Evolutionary conservation across 805 yeast genomes (phyloP), one percentile per base, ranked within the genome.

Genomic region (Teunomyces tritomae): DNA sequence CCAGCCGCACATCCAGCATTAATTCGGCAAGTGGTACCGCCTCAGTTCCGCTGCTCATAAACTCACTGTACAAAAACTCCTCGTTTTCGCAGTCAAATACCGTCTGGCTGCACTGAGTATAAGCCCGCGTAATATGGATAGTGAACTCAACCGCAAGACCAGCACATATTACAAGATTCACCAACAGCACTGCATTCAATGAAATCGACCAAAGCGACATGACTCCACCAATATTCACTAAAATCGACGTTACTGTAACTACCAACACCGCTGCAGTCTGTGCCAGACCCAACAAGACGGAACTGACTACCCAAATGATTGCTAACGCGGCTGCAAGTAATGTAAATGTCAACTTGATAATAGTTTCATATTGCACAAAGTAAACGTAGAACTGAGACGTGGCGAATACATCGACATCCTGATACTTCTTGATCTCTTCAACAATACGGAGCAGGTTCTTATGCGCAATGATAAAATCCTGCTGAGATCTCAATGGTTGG

Each of bases 91-190:
- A 37, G 40, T 37, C 39, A 35, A 35, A 35, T 11, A 35, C 4
- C 16, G 39, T 35, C 27, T 35, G 26, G 27, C 26, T 17, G 24
- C 46, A n/a, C 27, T 36, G 70, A 26, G 86, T 78, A 64, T 83
- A 92, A 1, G 94, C 89, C 48, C 94, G 74, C 1, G 89, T 86
- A 46, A 94, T 77, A 64, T 92, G 98, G 29, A 87, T 80, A 49
- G 96, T 89, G 62, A 92, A 94, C 65, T 94, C 99, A 30, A 94
- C 96, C 2, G 94, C 91, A 32, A 92, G 70, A 0, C 99, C 99
- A 2, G 86, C 83, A 63, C 97, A 92, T n/a, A 92, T 92, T 30
- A 94, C 77, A 47, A 92, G 74, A 57, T 92, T 92, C 14, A 94
- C 98, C 51, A 94, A 71, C 50, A 92, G 82, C 3, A 92, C 89